Evolutionary conservation across 2,329 filamentous ascomycete genomes (phyloP).

Genomic region (Camillea tinctor): DNA sequence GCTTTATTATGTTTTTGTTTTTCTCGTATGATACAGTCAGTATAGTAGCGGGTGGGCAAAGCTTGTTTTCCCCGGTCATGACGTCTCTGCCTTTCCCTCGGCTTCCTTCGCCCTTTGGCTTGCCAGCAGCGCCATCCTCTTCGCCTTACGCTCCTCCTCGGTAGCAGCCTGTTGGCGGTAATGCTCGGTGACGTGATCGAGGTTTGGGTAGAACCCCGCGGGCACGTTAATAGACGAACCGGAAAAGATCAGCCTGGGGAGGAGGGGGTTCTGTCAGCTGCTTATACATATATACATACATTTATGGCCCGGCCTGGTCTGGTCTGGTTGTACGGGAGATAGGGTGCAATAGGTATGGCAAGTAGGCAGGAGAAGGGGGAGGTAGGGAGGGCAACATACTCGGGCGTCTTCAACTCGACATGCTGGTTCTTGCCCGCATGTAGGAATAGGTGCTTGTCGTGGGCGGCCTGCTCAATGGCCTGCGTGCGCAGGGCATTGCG

Average conservation of each 20-base stretch:
- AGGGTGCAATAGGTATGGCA: too few species aligned
- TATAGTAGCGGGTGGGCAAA: background rate
- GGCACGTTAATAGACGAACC: slow-evolving; percentile 53
- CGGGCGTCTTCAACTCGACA: slow-evolving; percentile 55
- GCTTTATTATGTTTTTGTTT: background rate
- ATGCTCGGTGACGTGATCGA: slow-evolving; percentile 57
- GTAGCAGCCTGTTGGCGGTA: slow-evolving; percentile 54
- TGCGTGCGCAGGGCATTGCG: slow-evolving; percentile 54
- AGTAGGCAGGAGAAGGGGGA: background rate
- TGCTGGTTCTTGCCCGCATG: slow-evolving; percentile 44
- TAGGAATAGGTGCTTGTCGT: slow-evolving; percentile 55
- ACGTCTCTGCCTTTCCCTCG: slow-evolving; percentile 23
- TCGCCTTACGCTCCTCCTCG: slow-evolving; percentile 55
- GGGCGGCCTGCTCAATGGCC: slow-evolving; percentile 54
- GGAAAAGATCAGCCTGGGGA: slow-evolving; percentile 46
- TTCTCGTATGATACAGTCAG: slow-evolving; percentile 22
- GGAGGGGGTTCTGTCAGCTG: slow-evolving; percentile 5
- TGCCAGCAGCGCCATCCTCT: slow-evolving; percentile 39
- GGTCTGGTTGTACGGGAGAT: too few species aligned
- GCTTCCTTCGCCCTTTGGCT: slow-evolving; percentile 26
- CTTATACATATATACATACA: slow-evolving; percentile 3
- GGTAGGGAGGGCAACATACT: slow-evolving; percentile 44
- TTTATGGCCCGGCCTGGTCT: too few species aligned
- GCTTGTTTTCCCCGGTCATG: slow-evolving; percentile 5
- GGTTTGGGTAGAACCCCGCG: slow-evolving; percentile 52